Conservation (phyloP, 164 flowering plant species). For the Akebia trifoliata region DNA sequence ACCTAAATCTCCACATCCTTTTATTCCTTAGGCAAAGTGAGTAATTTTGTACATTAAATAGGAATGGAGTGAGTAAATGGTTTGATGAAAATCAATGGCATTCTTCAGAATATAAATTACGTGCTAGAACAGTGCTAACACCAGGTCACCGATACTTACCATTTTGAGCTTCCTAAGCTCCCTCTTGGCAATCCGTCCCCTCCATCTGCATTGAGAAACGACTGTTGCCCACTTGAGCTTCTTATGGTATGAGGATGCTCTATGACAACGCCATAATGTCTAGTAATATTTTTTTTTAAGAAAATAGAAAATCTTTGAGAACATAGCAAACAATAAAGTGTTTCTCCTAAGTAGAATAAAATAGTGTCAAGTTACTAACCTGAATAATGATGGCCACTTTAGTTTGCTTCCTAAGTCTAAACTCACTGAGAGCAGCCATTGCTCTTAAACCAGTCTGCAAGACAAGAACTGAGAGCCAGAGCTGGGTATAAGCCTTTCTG, state of each 20-base stretch:
- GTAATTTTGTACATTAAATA: too few relatives aligned
- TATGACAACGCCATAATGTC: conserved; percentile 67
- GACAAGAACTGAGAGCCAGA: conserved; percentile 39
- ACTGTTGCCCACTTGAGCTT: conserved; percentile 48
- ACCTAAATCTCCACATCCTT: too few relatives aligned
- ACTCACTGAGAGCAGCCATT: conserved; percentile 52
- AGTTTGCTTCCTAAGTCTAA: conserved; percentile 39
- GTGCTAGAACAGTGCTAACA: neutral
- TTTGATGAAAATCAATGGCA: too few relatives aligned
- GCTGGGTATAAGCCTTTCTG: conserved; percentile 33
- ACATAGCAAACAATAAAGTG: neutral
- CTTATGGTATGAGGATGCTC: conserved; percentile 40
- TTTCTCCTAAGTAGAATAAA: neutral
- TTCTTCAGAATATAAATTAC: neutral
- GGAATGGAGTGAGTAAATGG: too few relatives aligned
- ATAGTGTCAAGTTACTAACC: conserved; percentile 32
- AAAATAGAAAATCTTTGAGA: neutral
- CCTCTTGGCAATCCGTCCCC: conserved; percentile 45
- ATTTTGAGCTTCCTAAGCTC: conserved; percentile 48
- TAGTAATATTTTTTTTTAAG: conserved; percentile 23
- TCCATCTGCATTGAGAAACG: conserved; percentile 60
- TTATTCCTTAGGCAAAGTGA: too few relatives aligned
- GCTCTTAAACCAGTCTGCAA: conserved; percentile 65
- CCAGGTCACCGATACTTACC: conserved; percentile 26
- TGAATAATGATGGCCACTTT: conserved; percentile 57